These are phyloP conservation scores for Coleophoma eucalyptorum DNA, from an alignment of 2,329 filamentous ascomycete genomes.

Conservation along the genomic window DNA sequence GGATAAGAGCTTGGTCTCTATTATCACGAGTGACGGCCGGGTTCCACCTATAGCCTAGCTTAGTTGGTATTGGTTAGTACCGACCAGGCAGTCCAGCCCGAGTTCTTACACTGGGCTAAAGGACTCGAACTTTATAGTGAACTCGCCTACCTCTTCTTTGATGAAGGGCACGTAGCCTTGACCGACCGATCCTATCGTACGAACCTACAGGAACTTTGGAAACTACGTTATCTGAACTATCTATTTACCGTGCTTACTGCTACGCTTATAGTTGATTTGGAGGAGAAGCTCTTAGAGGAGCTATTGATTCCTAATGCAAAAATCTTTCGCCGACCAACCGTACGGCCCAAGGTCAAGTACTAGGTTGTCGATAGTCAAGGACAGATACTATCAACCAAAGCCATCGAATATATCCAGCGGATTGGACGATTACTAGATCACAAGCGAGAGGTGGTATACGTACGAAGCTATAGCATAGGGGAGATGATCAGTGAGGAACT, in stretches of 20 bases:
- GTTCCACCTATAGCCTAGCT: background rate
- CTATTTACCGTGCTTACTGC: constrained; percentile 2
- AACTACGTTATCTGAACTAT: constrained; percentile 4
- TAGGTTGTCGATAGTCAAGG: background rate
- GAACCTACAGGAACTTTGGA: constrained; percentile 1
- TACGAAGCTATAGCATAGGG: background rate
- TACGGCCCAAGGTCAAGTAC: background rate
- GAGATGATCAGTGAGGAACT: background rate
- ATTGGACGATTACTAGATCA: background rate
- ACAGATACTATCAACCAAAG: background rate
- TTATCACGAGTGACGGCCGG: background rate
- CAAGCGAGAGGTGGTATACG: constrained; percentile 2
- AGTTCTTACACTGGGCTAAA: constrained; percentile 4
- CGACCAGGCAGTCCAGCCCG: background rate
- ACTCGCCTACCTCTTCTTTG: constrained; percentile 4
- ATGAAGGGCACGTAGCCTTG: constrained; percentile 5
- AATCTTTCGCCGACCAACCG: background rate
- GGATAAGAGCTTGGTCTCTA: background rate
- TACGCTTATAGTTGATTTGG: background rate
- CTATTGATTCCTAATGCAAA: background rate
- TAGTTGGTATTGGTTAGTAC: constrained; percentile 4
- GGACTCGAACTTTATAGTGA: background rate
- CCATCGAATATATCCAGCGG: background rate
- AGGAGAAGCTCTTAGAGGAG: background rate
- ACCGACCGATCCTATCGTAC: constrained; percentile 2